Percentiles rank a stretch among this genome's conserved stretches.
These are phyloP conservation scores for Fraxinus sp. DNA, from an alignment of 305 asterid species.

Conservation along the genomic window DNA sequence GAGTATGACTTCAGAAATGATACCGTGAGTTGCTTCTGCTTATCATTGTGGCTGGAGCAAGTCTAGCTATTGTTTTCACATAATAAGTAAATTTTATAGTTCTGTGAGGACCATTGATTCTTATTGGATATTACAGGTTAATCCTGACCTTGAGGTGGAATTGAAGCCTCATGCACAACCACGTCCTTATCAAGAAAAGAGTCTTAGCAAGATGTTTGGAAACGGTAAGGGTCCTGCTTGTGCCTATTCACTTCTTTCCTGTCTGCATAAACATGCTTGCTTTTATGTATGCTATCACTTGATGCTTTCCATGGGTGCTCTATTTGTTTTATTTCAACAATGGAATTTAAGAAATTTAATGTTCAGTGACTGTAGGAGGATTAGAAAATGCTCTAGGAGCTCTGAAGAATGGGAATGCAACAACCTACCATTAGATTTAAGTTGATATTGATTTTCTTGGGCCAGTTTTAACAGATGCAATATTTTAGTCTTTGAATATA, in stretches of 20 bases:
- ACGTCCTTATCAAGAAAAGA: conserved; percentile 97
- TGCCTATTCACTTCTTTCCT: conserved; percentile 4
- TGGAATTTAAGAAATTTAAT: neutral
- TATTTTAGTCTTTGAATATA: neutral
- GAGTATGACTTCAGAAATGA: conserved; percentile 97
- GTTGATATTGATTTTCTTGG: neutral
- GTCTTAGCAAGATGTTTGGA: conserved; percentile 99
- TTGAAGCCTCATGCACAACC: conserved; percentile 95
- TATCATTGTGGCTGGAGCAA: conserved; percentile 20
- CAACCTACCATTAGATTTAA: neutral
- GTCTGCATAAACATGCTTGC: neutral
- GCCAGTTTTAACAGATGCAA: neutral
- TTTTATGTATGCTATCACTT: neutral
- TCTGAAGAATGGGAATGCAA: neutral
- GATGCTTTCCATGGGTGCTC: neutral
- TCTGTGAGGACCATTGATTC: conserved; percentile 14
- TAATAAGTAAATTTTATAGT: conserved; percentile 4
- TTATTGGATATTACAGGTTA: conserved; percentile 53
- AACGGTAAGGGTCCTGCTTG: conserved; percentile 53
- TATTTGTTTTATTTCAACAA: neutral
- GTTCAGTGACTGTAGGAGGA: neutral
- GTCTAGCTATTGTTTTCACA: neutral
- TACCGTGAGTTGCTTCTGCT: conserved; percentile 51
- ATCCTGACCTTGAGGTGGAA: conserved; percentile 96
- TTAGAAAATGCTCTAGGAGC: neutral